Conservation (phyloP, 2,329 filamentous ascomycete species). For the Rugonectria rugulosa region DNA sequence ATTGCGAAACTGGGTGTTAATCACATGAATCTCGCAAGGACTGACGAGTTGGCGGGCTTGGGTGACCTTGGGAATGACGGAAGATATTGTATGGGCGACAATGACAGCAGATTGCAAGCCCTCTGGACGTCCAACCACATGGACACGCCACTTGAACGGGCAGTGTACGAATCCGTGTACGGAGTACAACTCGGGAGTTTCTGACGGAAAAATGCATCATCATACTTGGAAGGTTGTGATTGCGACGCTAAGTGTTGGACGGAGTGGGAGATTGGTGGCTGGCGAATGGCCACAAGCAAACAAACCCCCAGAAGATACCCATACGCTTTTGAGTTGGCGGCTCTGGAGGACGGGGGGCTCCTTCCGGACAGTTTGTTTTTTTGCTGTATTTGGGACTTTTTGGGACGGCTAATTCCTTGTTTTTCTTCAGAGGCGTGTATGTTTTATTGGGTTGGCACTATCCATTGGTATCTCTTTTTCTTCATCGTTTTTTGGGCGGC, state of each 20-base stretch:
- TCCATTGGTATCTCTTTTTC: slow-evolving; percentile 10
- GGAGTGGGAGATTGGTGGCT: slow-evolving; percentile 40
- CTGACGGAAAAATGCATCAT: slow-evolving; percentile 21
- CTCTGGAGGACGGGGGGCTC: slow-evolving; percentile 41
- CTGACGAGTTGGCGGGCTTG: slow-evolving; percentile 7
- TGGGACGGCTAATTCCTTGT: slow-evolving; percentile 14
- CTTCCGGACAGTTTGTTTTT: slow-evolving; percentile 35
- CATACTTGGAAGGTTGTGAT: slow-evolving; percentile 27
- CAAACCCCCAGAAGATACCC: slow-evolving; percentile 41
- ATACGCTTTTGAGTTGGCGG: slow-evolving; percentile 35
- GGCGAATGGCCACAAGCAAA: slow-evolving; percentile 36
- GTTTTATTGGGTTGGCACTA: slow-evolving; percentile 29
- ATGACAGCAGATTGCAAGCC: slow-evolving; percentile 25
- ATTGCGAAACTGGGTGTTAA: slow-evolving; percentile 31
- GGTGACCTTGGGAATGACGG: slow-evolving; percentile 11
- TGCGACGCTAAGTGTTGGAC: slow-evolving; percentile 36
- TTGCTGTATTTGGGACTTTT: slow-evolving; percentile 25
- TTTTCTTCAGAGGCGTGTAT: slow-evolving; percentile 25
- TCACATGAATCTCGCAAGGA: slow-evolving; percentile 26
- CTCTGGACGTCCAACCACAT: slow-evolving; percentile 30
- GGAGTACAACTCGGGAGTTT: slow-evolving; percentile 26
- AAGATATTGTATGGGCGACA: slow-evolving; percentile 18
- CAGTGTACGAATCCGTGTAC: slow-evolving; percentile 36
- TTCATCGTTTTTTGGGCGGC: slow-evolving; percentile 28
- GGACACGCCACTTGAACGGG: slow-evolving; percentile 36